phyloP scores from a whole-genome alignment of 2,329 filamentous ascomycete species.

The Penicillium sp. region DNA sequence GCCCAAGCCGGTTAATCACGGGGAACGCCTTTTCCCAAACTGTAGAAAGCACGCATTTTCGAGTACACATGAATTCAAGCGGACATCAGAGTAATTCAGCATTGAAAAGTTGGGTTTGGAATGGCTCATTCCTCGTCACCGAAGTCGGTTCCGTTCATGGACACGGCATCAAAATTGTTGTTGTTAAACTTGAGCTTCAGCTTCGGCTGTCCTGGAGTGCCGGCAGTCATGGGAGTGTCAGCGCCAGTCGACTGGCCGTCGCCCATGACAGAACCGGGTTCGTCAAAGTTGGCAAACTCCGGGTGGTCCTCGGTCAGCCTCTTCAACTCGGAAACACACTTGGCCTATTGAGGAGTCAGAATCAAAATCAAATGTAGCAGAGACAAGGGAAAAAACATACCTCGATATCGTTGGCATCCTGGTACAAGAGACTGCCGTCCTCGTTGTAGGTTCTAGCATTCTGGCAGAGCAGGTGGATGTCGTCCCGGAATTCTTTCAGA shows the following conservation, averaged over 20 bases:
- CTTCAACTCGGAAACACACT: slow-evolving; percentile 52
- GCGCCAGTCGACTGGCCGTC: slow-evolving; percentile 53
- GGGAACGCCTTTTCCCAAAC: slow-evolving; percentile 11
- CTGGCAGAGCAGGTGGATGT: slow-evolving; percentile 78
- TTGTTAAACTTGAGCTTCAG: slow-evolving; percentile 65
- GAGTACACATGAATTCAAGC: slow-evolving; percentile 10
- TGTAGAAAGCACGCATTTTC: slow-evolving; percentile 5
- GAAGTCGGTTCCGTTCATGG: slow-evolving; percentile 31
- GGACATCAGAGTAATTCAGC: background rate
- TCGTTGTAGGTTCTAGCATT: slow-evolving; percentile 98
- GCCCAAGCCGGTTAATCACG: background rate
- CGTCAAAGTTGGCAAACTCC: slow-evolving; percentile 58
- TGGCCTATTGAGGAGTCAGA: slow-evolving; percentile 37
- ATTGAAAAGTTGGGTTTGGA: background rate
- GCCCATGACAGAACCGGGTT: slow-evolving; percentile 43
- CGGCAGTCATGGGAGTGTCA: slow-evolving; percentile 62
- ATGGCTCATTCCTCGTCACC: slow-evolving; percentile 34
- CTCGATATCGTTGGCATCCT: slow-evolving; percentile 90
- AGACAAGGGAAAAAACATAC: slow-evolving; percentile 53
- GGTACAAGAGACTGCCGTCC: slow-evolving; percentile 85
- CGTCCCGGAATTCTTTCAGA: slow-evolving; percentile 74
- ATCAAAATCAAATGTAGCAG: background rate
- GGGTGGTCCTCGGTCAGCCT: slow-evolving; percentile 56
- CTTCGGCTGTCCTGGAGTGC: slow-evolving; percentile 58
- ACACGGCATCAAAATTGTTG: slow-evolving; percentile 37